Conservation (phyloP, 2,329 filamentous ascomycete species). For the Monilinia vaccinii-corymbosi region DNA sequence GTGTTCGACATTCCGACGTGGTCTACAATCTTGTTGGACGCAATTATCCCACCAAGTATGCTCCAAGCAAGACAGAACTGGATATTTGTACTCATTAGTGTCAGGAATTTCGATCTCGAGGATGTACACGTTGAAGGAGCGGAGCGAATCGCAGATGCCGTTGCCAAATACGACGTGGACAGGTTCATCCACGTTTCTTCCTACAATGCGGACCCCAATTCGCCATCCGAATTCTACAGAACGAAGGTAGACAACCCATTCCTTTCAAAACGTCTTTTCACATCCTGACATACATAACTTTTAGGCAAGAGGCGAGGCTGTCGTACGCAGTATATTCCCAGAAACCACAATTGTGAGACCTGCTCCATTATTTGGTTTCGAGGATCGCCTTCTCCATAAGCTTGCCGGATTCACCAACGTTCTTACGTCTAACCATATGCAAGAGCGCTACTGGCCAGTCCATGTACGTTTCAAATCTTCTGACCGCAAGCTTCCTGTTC, state of each 20-base stretch:
- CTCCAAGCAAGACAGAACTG: slow-evolving; percentile 7
- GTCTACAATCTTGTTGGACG: slow-evolving; percentile 95
- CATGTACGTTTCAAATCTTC: slow-evolving; percentile 48
- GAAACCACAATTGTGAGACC: slow-evolving; percentile 96
- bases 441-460: slow-evolving; percentile 82
- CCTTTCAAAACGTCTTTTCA: not conserved
- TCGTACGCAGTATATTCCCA: slow-evolving; percentile 82
- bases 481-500: slow-evolving; percentile 3
- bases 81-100: slow-evolving; percentile 27
- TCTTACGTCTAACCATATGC: slow-evolving; percentile 87
- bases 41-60: slow-evolving; percentile 90
- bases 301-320: slow-evolving; percentile 68
- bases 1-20: slow-evolving; percentile 91
- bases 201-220: slow-evolving; percentile 76
- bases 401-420: slow-evolving; percentile 74
- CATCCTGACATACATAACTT: not conserved
- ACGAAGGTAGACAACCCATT: slow-evolving; percentile 53
- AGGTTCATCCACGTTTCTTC: slow-evolving; percentile 95
- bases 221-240: slow-evolving; percentile 78
- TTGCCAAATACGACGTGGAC: slow-evolving; percentile 96
- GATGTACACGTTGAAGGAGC: slow-evolving; percentile 91
- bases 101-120: slow-evolving; percentile 81
- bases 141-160: slow-evolving; percentile 85
- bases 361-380: slow-evolving; percentile 87
- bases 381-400: slow-evolving; percentile 83